Percentiles rank a stretch among this genome's conserved stretches.
Conservation (phyloP, 1,139 yeast species). For the Pichia inconspicua region DNA sequence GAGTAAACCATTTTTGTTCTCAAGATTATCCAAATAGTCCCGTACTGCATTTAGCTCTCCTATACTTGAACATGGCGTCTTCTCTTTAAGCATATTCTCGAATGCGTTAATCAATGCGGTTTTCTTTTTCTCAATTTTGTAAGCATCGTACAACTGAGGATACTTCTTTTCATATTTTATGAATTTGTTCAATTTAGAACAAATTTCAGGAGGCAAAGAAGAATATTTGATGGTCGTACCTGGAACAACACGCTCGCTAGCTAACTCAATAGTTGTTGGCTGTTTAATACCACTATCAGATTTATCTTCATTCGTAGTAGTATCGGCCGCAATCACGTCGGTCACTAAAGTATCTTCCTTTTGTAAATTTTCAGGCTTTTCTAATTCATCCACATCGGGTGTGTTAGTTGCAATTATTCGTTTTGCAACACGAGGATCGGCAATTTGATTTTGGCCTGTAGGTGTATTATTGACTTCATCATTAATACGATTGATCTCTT, state of each 20-base stretch:
- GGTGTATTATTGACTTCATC: conserved; percentile 24
- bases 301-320: background rate
- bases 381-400: conserved; percentile 38
- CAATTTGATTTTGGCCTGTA: conserved; percentile 12
- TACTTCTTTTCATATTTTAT: conserved; percentile 85
- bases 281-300: background rate
- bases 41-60: conserved; percentile 63
- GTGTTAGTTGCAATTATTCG: conserved; percentile 32
- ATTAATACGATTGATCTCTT: conserved; percentile 36
- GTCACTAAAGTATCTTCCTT: background rate
- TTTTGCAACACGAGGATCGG: conserved; percentile 21
- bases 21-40: conserved; percentile 61
- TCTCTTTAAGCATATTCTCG: conserved; percentile 65
- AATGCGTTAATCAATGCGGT: conserved; percentile 54
- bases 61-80: conserved; percentile 73
- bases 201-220: conserved; percentile 31
- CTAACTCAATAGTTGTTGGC: background rate
- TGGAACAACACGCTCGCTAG: conserved; percentile 12
- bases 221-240: conserved; percentile 30
- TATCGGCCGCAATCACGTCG: background rate
- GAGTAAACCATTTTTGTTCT: conserved; percentile 52
- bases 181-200: conserved; percentile 64
- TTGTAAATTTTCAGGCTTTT: conserved; percentile 38
- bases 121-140: conserved; percentile 69
- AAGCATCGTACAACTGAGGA: conserved; percentile 76